Percentiles rank a stretch among this genome's conserved stretches.
Conservation (phyloP, 306 rosid genomes). For the Corylus avellana region DNA sequence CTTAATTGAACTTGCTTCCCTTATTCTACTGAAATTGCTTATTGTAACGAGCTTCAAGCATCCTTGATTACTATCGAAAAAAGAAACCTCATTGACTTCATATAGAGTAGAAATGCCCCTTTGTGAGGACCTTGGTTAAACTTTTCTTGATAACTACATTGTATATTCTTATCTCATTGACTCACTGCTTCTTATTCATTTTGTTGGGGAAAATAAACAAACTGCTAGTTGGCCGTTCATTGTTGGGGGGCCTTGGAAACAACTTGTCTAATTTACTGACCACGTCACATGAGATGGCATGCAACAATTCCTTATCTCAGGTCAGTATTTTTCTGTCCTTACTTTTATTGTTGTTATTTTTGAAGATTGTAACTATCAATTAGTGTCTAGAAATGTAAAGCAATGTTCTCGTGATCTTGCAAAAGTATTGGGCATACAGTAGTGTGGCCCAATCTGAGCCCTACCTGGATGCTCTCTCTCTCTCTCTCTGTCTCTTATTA, state of each 20-base stretch:
- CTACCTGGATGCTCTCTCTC: no score
- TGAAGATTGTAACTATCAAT: background rate
- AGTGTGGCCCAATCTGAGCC: background rate
- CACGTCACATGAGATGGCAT: conserved; percentile 46
- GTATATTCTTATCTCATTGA: background rate
- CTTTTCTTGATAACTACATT: background rate
- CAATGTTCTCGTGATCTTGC: background rate
- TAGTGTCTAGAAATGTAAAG: background rate
- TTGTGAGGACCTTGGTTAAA: background rate
- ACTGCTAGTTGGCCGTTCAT: conserved; percentile 57
- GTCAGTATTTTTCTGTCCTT: conserved; percentile 30
- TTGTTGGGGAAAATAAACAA: conserved; percentile 6
- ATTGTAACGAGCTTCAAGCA: background rate
- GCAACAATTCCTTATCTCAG: conserved; percentile 60
- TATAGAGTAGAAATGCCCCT: no score
- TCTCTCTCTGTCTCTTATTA: no score
- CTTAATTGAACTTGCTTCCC: background rate
- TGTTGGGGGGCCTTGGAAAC: conserved; percentile 57
- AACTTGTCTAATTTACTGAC: conserved; percentile 42
- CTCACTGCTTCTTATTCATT: conserved; percentile 7
- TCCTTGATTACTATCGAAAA: background rate
- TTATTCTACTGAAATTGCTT: background rate
- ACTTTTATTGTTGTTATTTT: background rate
- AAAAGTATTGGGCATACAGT: background rate
- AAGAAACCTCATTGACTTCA: background rate